Conservation (phyloP, 2,329 filamentous ascomycete genomes). For the Alternaria gansuensis region DNA sequence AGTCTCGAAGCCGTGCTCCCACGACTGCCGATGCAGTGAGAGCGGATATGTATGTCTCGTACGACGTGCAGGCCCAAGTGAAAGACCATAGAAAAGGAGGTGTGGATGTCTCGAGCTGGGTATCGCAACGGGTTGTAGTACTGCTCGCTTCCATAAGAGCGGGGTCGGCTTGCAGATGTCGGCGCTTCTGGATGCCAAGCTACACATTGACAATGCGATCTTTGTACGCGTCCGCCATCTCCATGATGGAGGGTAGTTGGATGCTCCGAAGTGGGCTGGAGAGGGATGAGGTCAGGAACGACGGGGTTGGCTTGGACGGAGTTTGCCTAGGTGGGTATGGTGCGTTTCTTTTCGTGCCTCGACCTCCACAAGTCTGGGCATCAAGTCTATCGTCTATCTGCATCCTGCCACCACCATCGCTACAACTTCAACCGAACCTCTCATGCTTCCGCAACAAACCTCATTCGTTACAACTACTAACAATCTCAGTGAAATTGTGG, state of each 20-base stretch:
- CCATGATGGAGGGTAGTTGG: slow-evolving; percentile 6
- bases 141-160: slow-evolving; percentile 21
- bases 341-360: slow-evolving; percentile 36
- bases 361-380: slow-evolving; percentile 36
- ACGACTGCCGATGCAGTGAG: background rate
- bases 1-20: background rate
- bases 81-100: slow-evolving; percentile 4
- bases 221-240: slow-evolving; percentile 8
- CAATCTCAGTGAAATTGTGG: slow-evolving; percentile 30
- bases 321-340: slow-evolving; percentile 35
- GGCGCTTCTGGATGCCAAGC: slow-evolving; percentile 18
- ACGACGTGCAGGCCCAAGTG: background rate
- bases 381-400: slow-evolving; percentile 32
- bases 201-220: slow-evolving; percentile 11
- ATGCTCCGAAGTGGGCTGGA: background rate
- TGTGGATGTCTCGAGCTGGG: slow-evolving; percentile 2
- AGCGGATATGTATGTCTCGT: background rate
- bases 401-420: slow-evolving; percentile 39
- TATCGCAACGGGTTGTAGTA: slow-evolving; percentile 14
- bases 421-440: slow-evolving; percentile 42
- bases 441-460: slow-evolving; percentile 34
- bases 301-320: slow-evolving; percentile 28
- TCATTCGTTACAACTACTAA: slow-evolving; percentile 25
- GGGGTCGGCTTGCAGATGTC: slow-evolving; percentile 17
- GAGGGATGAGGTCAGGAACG: slow-evolving; percentile 24